phyloP scores from a whole-genome alignment of 2,329 filamentous ascomycete species.

The Nannizziopsis arthrosporioides region DNA sequence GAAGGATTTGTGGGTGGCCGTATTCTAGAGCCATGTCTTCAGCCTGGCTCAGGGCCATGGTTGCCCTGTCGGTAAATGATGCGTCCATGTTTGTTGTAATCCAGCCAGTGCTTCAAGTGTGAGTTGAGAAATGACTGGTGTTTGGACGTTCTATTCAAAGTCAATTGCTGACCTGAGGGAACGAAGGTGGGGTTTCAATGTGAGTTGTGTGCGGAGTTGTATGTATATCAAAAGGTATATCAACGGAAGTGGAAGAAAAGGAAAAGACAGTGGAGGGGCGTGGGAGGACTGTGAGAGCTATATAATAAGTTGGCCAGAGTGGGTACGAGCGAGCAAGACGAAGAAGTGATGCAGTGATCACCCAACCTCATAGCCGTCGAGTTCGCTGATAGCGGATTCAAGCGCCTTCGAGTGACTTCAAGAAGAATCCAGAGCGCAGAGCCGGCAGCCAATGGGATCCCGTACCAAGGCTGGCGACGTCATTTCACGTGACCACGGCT shows the following conservation, averaged over 20 bases:
- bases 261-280: background rate
- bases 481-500: conserved; percentile 4
- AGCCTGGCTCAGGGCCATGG: conserved; percentile 79
- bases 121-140: background rate
- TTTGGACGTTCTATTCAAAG: background rate
- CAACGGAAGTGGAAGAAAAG: background rate
- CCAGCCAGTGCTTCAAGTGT: conserved; percentile 3
- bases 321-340: background rate
- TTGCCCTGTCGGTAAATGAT: conserved; percentile 80
- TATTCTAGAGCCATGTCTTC: conserved; percentile 82
- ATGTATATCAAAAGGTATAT: no score
- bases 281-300: background rate
- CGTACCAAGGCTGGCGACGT: background rate
- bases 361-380: background rate
- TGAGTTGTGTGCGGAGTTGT: no score
- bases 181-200: no score
- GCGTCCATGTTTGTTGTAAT: conserved; percentile 25
- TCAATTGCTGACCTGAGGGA: no score
- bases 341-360: background rate
- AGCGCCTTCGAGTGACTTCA: conserved; percentile 5
- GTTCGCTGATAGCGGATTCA: background rate
- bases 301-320: background rate
- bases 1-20: conserved; percentile 78
- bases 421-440: background rate
- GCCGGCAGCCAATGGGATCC: background rate